These are phyloP conservation scores for Neonectria punicea DNA, from an alignment of 2,329 filamentous ascomycete genomes.

Conservation along the genomic window DNA sequence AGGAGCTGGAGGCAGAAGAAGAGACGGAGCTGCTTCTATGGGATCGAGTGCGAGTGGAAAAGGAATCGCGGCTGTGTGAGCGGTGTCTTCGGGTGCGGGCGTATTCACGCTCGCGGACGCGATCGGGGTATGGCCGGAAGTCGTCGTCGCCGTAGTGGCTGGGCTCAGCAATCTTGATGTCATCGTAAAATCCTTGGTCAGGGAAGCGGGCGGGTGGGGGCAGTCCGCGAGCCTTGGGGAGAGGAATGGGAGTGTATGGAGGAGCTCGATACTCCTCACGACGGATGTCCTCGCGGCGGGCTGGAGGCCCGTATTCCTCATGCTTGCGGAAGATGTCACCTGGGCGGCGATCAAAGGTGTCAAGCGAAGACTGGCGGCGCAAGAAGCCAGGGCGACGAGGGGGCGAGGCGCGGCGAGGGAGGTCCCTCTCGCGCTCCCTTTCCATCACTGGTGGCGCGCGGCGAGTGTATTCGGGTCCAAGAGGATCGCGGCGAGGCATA, in stretches of 20 bases:
- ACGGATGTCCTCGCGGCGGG: constrained; percentile 58
- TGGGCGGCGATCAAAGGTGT: constrained; percentile 87
- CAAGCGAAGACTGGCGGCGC: constrained; percentile 86
- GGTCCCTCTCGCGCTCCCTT: constrained; percentile 64
- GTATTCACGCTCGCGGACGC: constrained; percentile 70
- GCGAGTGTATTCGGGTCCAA: constrained; percentile 59
- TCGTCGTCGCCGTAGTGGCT: constrained; percentile 78
- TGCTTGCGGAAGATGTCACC: constrained; percentile 59
- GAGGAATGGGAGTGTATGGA: constrained; percentile 70
- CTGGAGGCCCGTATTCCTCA: constrained; percentile 72
- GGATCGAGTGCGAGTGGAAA: constrained; percentile 51
- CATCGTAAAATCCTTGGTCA: constrained; percentile 69
- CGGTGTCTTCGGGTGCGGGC: constrained; percentile 60
- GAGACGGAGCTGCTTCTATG: constrained; percentile 56
- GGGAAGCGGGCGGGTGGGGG: constrained; percentile 68
- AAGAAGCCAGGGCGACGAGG: constrained; percentile 74
- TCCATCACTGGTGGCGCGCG: constrained; percentile 61
- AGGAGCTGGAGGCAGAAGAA: constrained; percentile 57
- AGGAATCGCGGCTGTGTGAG: constrained; percentile 52
- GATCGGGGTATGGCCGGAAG: constrained; percentile 70
- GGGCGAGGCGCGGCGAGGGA: constrained; percentile 55
- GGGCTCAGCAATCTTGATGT: constrained; percentile 74
- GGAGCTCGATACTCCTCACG: constrained; percentile 60
- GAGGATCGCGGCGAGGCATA: constrained; percentile 45
- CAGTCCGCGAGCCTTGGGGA: constrained; percentile 71